phyloP scores from a whole-genome alignment of 2,329 filamentous ascomycete genomes.

The Cercospora zeae-maydis region DNA sequence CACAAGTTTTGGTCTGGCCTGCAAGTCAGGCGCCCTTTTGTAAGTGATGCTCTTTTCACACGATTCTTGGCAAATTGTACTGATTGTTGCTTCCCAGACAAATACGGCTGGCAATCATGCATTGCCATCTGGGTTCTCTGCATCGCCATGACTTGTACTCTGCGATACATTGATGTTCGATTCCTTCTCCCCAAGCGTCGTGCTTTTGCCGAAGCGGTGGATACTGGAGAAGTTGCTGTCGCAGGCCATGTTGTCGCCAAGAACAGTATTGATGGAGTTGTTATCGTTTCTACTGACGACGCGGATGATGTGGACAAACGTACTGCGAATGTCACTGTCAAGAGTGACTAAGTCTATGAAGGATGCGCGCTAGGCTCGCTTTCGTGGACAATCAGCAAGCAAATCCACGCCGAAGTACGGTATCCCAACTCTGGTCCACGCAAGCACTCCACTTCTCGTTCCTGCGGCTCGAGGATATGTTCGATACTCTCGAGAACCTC shows the following conservation, averaged over 20 bases:
- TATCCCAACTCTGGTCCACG: neutral
- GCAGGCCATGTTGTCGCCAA: conserved; percentile 19
- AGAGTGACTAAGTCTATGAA: neutral
- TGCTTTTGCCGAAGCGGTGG: conserved; percentile 23
- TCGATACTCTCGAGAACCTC: neutral
- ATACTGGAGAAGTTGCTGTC: conserved; percentile 21
- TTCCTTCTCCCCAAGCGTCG: conserved; percentile 35
- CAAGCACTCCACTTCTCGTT: neutral
- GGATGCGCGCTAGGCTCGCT: neutral
- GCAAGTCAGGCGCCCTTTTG: conserved; percentile 50
- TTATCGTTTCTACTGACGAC: neutral
- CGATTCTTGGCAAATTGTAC: neutral
- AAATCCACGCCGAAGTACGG: neutral
- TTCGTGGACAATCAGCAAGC: neutral
- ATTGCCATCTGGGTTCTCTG: conserved; percentile 46
- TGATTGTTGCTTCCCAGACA: conserved; percentile 25
- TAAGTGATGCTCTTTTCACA: neutral
- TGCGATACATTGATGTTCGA: conserved; percentile 46
- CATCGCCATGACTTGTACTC: conserved; percentile 44
- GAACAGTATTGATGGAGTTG: conserved; percentile 3
- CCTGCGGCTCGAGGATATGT: neutral
- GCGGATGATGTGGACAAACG: conserved; percentile 5
- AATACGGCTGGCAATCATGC: conserved; percentile 50
- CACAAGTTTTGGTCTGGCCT: conserved; percentile 53
- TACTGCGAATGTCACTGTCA: conserved; percentile 10